These are phyloP conservation scores for Amphibolis antarctica DNA, from an alignment of 106 monocot species.

Conservation along the genomic window DNA sequence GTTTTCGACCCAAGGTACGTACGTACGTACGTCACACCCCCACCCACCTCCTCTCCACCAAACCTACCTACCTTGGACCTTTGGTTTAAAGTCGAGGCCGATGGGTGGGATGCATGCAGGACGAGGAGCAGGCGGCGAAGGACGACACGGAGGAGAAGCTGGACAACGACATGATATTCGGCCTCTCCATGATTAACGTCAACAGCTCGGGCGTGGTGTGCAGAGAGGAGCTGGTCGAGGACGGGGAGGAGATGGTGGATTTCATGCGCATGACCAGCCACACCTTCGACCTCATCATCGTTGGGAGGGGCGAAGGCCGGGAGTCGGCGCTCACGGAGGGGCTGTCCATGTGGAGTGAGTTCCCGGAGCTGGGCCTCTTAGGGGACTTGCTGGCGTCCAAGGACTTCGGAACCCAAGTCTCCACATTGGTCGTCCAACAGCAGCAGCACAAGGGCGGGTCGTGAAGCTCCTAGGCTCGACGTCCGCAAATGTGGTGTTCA, in stretches of 20 bases:
- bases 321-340: conserved; percentile 32
- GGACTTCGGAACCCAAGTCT: conserved; percentile 31
- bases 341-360: conserved; percentile 51
- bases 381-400: conserved; percentile 42
- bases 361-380: conserved; percentile 44
- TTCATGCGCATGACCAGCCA: conserved; percentile 31
- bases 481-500: no score
- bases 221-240: conserved; percentile 38
- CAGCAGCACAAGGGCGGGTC: no score
- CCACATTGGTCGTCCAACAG: conserved; percentile 32
- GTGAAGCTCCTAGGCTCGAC: no score
- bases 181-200: background rate
- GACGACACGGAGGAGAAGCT: background rate
- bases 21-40: no score
- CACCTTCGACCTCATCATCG: conserved; percentile 41
- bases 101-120: no score
- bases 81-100: no score
- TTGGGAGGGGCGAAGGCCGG: conserved; percentile 23
- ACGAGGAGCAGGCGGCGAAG: background rate
- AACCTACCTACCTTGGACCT: background rate
- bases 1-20: background rate
- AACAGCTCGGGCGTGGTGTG: conserved; percentile 13
- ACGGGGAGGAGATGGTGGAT: conserved; percentile 45
- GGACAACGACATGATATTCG: background rate
- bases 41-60: background rate